phyloP scores from a whole-genome alignment of 2,329 filamentous ascomycete genomes.

The Coccinonectria pachysandricola region DNA sequence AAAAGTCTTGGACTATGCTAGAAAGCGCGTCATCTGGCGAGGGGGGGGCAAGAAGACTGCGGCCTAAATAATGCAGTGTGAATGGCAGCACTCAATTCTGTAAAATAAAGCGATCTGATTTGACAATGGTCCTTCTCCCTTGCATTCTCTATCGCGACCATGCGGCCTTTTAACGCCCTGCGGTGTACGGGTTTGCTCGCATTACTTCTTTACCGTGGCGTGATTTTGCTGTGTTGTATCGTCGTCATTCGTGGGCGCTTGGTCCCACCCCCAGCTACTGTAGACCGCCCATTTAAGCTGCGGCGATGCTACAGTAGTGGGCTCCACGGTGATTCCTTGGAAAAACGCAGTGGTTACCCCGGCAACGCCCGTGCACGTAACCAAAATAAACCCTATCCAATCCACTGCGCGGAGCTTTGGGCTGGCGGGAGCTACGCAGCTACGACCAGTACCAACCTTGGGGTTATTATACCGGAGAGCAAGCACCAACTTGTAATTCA shows the following conservation, averaged over 20 bases:
- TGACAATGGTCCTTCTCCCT: constrained; percentile 7
- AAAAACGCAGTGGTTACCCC: constrained; percentile 5
- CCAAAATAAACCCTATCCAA: constrained; percentile 17
- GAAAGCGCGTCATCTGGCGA: no score
- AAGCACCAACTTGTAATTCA: no score
- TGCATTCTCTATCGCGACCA: neutral
- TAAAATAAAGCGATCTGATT: constrained; percentile 21
- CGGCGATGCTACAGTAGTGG: constrained; percentile 6
- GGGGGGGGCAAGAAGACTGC: constrained; percentile 10
- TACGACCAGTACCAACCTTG: no score
- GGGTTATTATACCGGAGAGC: no score
- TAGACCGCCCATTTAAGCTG: constrained; percentile 1
- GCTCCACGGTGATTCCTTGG: neutral
- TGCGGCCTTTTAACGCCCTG: neutral
- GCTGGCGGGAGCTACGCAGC: no score
- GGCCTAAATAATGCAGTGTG: constrained; percentile 6
- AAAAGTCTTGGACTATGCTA: no score
- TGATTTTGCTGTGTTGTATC: constrained; percentile 16
- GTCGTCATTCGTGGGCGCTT: constrained; percentile 11
- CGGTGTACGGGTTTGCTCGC: constrained; percentile 1
- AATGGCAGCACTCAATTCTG: constrained; percentile 19
- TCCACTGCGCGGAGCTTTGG: no score
- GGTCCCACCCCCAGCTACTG: no score
- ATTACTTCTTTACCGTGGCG: constrained; percentile 13
- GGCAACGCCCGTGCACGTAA: constrained; percentile 15